phyloP scores from a whole-genome alignment of 2,329 filamentous ascomycete species.

The Fusarium pininemorale region DNA sequence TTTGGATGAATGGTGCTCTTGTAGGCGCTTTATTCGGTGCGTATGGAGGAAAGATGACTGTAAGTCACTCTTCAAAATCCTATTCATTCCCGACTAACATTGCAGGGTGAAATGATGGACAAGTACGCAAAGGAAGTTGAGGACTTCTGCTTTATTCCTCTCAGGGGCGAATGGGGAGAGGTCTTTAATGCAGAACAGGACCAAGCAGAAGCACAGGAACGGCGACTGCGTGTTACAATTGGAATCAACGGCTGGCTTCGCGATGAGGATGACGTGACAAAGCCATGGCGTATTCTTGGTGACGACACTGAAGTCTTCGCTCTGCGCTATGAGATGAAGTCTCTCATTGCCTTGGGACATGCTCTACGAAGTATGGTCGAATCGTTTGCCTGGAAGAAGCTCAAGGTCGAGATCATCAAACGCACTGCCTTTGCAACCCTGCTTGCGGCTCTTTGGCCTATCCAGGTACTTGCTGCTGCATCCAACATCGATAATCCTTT shows the following conservation, averaged over 20 bases:
- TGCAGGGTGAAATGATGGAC: constrained; percentile 83
- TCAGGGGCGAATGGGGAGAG: constrained; percentile 59
- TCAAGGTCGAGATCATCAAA: constrained; percentile 79
- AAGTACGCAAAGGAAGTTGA: constrained; percentile 87
- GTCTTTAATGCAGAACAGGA: constrained; percentile 25
- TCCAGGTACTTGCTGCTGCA: constrained; percentile 72
- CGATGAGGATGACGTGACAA: constrained; percentile 76
- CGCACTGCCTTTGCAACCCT: constrained; percentile 75
- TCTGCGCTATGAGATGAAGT: constrained; percentile 82
- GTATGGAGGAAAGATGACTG: constrained; percentile 80
- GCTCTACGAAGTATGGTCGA: constrained; percentile 76
- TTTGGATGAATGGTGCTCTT: constrained; percentile 85
- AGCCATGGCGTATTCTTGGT: constrained; percentile 81
- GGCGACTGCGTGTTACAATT: constrained; percentile 80
- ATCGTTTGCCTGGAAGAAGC: constrained; percentile 77
- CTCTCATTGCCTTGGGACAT: constrained; percentile 78
- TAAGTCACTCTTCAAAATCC: constrained; percentile 31
- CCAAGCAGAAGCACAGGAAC: constrained; percentile 43
- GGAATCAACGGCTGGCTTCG: constrained; percentile 89
- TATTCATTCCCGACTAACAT: constrained; percentile 15
- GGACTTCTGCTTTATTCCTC: constrained; percentile 81
- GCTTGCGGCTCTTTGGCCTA: constrained; percentile 74
- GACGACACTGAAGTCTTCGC: constrained; percentile 83
- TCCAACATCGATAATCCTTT: constrained; percentile 84
- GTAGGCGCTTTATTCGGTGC: constrained; percentile 90